These are phyloP conservation scores for Wickerhamomyces silvicola DNA, from an alignment of 805 yeast genomes.

Conservation along the genomic window DNA sequence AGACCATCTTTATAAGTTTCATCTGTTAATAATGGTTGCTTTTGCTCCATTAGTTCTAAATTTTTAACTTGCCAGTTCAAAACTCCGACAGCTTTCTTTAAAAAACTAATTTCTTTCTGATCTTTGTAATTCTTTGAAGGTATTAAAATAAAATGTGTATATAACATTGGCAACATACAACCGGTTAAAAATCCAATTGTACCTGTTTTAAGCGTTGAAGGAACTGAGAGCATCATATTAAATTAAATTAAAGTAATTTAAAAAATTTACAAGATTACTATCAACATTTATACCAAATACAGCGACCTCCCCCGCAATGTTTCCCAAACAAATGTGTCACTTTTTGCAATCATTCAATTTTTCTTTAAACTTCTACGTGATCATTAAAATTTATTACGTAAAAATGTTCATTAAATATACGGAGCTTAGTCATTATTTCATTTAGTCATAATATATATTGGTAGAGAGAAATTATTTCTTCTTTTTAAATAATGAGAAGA, in stretches of 20 bases:
- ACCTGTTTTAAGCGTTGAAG: conserved; percentile 15
- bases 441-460: too few species aligned
- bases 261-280: too few species aligned
- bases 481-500: conserved; percentile 11
- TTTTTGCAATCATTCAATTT: too few species aligned
- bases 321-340: too few species aligned
- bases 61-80: conserved; percentile 15
- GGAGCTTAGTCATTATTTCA: too few species aligned
- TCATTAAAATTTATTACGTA: too few species aligned
- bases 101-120: conserved; percentile 14
- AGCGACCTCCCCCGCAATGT: too few species aligned
- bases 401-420: too few species aligned
- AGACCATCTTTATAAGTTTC: conserved; percentile 21
- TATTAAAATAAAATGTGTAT: conserved; percentile 14
- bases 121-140: conserved; percentile 15
- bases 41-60: conserved; percentile 3
- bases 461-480: conserved; percentile 6
- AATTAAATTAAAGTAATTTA: not conserved
- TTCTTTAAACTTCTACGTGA: too few species aligned
- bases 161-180: conserved; percentile 16
- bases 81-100: conserved; percentile 17
- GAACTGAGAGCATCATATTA: conserved; percentile 1
- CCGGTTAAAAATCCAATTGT: conserved; percentile 21
- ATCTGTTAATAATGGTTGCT: conserved; percentile 4
- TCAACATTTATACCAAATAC: too few species aligned